Conservation (phyloP, 176 grass and related monocot species). For the Oryza punctata region DNA sequence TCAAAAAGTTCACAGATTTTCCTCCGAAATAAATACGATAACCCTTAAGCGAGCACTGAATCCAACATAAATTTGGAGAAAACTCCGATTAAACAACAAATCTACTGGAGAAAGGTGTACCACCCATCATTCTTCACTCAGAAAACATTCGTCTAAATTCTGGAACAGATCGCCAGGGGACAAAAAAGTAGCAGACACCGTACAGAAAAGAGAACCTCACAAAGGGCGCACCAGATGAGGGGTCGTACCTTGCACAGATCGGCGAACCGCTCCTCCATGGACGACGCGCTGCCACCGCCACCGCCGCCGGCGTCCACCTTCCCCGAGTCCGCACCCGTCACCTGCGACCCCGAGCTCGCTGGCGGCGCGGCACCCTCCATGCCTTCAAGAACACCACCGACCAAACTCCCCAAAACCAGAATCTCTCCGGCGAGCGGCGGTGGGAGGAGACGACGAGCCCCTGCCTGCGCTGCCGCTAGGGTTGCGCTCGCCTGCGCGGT, state of each 20-base stretch:
- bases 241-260: slow-evolving; percentile 45
- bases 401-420: neutral
- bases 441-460: neutral
- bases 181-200: neutral
- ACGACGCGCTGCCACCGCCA: neutral
- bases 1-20: slow-evolving; percentile 12
- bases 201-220: neutral
- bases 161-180: neutral
- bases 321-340: neutral
- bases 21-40: neutral
- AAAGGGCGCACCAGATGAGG: neutral
- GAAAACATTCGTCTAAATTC: neutral
- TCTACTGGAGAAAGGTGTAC: neutral
- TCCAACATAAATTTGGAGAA: neutral
- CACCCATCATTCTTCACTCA: neutral
- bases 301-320: neutral
- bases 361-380: slow-evolving; percentile 41
- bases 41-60: neutral
- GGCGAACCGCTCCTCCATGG: slow-evolving; percentile 45
- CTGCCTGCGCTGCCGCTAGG: neutral
- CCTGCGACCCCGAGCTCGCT: slow-evolving; percentile 25
- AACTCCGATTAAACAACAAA: neutral
- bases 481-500: slow-evolving; percentile 10
- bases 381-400: neutral
- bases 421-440: slow-evolving; percentile 8